Base-by-base conservation (phyloP, 306 rosid species). In the Dalbergia cultrata region DNA sequence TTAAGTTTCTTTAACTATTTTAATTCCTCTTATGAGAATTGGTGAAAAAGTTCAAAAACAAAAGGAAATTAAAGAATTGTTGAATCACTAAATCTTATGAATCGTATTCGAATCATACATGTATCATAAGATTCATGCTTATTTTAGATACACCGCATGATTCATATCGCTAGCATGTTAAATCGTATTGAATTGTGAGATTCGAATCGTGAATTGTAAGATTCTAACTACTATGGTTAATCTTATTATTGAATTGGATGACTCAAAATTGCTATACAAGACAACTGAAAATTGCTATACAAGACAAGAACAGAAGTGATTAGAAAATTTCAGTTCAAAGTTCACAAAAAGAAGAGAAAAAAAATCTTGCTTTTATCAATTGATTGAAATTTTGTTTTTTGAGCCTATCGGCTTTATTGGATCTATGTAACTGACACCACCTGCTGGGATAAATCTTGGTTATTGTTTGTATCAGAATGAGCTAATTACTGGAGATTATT, bases 381-480 rank as follows among this genome's bases (percentile, higher is more conserved):
- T 67, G 26, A 31, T 0, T 78, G 69, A 67, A 67, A 57, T 9
- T 77, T 69, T 44, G 9, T 9, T 70, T 31, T 31, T 49, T 33
- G 70, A 69, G 26, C 13, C 22, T 13, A 22, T 10, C 9, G 34
- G 7, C 10, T 2, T 21, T 37, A 34, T 54, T 49, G 31, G 67
- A 53, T 59, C 18, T 1, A 4, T 54, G 64, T 58, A 57, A 21
- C 68, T 6, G 5, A 44, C 5, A 11, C 11, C 61, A 45, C 6
- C 19, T 58, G 45, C 18, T 45, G 33, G 19, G 35, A 60, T 18
- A 59, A 59, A 35, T 14, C 60, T 57, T 68, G 76, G 43, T 60
- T 58, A 12, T 69, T 60, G n/a, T 79, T 69, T 59, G 53, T 13
- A n/a, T 67, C 60, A 5, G 47, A 60, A 74, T 79, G 63, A 72